These are phyloP conservation scores for Mortierella hygrophila DNA, from an alignment of 192 early-diverging fungal genomes.

Conservation along the genomic window DNA sequence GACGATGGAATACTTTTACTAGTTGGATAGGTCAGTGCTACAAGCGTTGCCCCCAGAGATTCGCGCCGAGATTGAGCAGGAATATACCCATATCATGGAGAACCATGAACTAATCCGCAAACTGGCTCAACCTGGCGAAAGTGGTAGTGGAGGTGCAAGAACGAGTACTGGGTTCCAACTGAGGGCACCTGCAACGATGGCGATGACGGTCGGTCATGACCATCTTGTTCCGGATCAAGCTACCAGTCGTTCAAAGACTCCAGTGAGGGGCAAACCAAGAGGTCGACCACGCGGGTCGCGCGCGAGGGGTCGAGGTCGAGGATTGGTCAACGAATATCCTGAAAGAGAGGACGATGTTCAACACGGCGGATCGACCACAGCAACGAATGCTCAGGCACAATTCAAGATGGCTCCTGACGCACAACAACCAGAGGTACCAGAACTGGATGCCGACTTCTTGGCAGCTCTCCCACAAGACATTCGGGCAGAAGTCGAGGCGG, in stretches of 20 bases:
- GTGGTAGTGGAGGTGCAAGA: neutral
- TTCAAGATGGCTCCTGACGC: neutral
- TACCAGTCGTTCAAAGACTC: neutral
- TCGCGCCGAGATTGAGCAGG: constrained; percentile 51
- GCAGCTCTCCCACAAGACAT: constrained; percentile 40
- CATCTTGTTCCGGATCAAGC: neutral
- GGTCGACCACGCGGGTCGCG: constrained; percentile 1
- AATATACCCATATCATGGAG: constrained; percentile 46
- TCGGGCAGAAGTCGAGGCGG: constrained; percentile 30
- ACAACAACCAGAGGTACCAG: neutral
- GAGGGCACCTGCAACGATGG: neutral
- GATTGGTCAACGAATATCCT: neutral
- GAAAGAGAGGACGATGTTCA: neutral
- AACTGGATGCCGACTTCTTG: constrained; percentile 28
- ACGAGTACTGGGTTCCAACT: neutral
- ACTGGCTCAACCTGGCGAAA: constrained; percentile 7
- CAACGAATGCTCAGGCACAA: neutral
- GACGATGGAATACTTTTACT: neutral
- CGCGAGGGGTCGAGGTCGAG: constrained; percentile 3
- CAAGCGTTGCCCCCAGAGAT: constrained; percentile 46
- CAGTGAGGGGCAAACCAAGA: neutral
- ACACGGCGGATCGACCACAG: neutral
- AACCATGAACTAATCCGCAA: constrained; percentile 34
- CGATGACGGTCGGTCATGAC: neutral
- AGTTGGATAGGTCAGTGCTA: constrained; percentile 49